These are phyloP conservation scores for Musa beccarii DNA, from an alignment of 176 grass and related monocot genomes.

Conservation along the genomic window DNA sequence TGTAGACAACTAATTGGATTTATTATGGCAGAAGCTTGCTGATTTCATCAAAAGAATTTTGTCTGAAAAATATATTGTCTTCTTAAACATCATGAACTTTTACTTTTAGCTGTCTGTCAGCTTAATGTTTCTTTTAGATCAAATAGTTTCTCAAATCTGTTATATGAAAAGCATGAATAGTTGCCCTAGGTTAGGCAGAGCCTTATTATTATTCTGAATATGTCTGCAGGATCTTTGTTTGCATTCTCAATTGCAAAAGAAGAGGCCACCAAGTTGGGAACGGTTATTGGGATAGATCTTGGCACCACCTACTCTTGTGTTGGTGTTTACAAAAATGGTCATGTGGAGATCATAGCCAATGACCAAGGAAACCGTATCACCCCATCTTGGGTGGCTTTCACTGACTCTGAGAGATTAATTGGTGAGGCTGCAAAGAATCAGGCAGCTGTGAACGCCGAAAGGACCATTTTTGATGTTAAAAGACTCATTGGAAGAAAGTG, in stretches of 20 bases:
- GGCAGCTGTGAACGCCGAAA: constrained; percentile 44
- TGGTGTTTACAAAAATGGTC: constrained; percentile 49
- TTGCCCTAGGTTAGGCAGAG: neutral
- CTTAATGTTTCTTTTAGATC: neutral
- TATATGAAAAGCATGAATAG: neutral
- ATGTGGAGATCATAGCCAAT: constrained; percentile 48
- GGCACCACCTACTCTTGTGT: constrained; percentile 53
- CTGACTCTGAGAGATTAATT: constrained; percentile 61
- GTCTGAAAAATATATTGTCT: neutral
- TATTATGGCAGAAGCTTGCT: neutral
- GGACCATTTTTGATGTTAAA: constrained; percentile 60
- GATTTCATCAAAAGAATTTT: neutral
- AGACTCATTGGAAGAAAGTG: constrained; percentile 47
- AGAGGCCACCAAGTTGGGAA: constrained; percentile 37
- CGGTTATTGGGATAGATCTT: constrained; percentile 25
- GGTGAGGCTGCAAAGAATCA: constrained; percentile 80
- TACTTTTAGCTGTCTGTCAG: neutral
- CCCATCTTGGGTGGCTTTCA: constrained; percentile 70
- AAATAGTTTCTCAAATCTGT: neutral
- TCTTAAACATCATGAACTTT: neutral
- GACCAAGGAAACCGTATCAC: constrained; percentile 55
- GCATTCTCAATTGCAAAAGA: constrained; percentile 35
- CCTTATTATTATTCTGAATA: neutral
- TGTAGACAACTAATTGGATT: neutral
- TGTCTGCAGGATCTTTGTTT: constrained; percentile 28